Conservation (phyloP, 345 rosid species). For the Noccaea caerulescens region DNA sequence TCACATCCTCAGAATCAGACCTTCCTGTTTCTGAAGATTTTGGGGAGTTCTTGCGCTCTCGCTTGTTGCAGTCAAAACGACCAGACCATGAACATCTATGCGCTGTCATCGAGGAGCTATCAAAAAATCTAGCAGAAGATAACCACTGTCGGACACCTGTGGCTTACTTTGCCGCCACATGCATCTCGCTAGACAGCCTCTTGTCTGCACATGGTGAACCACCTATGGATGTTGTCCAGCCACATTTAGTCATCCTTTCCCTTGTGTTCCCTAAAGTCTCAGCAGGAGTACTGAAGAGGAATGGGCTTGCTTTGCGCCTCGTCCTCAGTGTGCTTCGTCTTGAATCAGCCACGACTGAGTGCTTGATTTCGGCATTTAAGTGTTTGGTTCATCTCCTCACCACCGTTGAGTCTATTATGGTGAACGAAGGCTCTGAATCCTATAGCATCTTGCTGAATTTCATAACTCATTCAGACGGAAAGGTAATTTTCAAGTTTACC, state of each 20-base stretch:
- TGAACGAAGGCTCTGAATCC: slow-evolving; percentile 55
- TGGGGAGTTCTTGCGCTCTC: slow-evolving; percentile 60
- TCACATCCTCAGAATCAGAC: slow-evolving; percentile 17
- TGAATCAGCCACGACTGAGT: slow-evolving; percentile 50
- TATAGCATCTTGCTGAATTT: slow-evolving; percentile 52
- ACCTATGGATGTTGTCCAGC: slow-evolving; percentile 51
- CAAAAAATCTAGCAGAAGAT: slow-evolving; percentile 74
- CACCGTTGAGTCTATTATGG: slow-evolving; percentile 50
- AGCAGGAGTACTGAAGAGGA: slow-evolving; percentile 51
- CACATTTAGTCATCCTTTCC: slow-evolving; percentile 65
- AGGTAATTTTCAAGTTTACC: slow-evolving; percentile 49
- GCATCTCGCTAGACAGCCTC: slow-evolving; percentile 68
- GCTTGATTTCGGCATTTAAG: slow-evolving; percentile 61
- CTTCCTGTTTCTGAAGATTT: slow-evolving; percentile 49
- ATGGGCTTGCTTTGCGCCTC: slow-evolving; percentile 55
- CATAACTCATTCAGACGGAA: slow-evolving; percentile 58
- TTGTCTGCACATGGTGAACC: slow-evolving; percentile 44
- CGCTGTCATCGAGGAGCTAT: slow-evolving; percentile 65
- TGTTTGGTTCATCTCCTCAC: slow-evolving; percentile 61
- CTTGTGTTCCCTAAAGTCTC: slow-evolving; percentile 62
- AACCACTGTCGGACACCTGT: slow-evolving; percentile 60
- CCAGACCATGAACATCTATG: slow-evolving; percentile 73
- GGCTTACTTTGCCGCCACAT: slow-evolving; percentile 73
- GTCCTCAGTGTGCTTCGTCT: slow-evolving; percentile 52
- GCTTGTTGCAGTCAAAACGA: slow-evolving; percentile 53